Conservation (phyloP, 768 basidiomycete genomes). For the Kwoniella dejecticola region DNA sequence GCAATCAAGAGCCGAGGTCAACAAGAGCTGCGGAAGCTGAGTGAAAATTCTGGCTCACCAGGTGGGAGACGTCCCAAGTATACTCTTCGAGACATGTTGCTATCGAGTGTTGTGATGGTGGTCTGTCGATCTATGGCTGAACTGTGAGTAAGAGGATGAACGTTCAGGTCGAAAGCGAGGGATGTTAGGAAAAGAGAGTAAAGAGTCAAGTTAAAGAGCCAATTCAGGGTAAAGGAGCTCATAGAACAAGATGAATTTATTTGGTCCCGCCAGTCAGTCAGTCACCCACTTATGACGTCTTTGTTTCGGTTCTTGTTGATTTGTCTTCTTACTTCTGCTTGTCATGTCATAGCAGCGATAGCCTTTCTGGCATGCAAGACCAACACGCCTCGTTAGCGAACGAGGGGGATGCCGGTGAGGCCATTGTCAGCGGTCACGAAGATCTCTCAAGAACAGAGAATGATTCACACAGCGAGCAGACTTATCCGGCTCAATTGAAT, state of each 20-base stretch:
- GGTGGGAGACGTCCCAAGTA: constrained; percentile 49
- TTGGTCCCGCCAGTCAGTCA: neutral
- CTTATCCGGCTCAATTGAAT: too few species aligned
- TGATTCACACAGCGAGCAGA: too few species aligned
- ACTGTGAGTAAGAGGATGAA: neutral
- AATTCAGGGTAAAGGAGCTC: constrained; percentile 1
- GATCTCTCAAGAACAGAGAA: too few species aligned
- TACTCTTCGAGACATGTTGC: constrained; percentile 42
- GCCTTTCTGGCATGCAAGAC: too few species aligned
- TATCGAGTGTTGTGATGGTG: neutral
- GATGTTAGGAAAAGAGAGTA: neutral
- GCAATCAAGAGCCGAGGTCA: neutral
- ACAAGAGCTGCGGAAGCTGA: neutral
- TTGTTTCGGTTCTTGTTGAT: too few species aligned
- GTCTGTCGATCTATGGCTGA: neutral
- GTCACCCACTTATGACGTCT: neutral
- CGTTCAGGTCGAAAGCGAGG: neutral
- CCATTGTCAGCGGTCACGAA: too few species aligned
- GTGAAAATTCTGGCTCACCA: constrained; percentile 24
- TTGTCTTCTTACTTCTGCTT: too few species aligned
- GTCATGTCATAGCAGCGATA: too few species aligned
- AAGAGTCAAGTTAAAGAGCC: neutral
- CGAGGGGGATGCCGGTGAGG: too few species aligned
- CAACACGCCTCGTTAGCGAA: too few species aligned
- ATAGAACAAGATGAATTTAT: neutral